phyloP scores from a whole-genome alignment of 1,139 yeast species.

The Geotrichum fermentans region DNA sequence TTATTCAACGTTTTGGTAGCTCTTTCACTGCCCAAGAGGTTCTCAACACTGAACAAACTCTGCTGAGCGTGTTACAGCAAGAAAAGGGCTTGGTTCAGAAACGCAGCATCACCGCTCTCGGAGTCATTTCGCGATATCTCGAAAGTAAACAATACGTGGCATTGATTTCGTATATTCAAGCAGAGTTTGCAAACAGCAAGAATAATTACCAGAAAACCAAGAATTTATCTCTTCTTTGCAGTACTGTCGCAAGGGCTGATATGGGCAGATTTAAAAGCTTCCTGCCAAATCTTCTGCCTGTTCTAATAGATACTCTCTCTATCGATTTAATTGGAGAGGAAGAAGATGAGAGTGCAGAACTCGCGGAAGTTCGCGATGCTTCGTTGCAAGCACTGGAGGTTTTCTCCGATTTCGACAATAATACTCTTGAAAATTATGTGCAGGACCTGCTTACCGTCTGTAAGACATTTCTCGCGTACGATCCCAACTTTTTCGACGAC shows the following conservation, averaged over 20 bases:
- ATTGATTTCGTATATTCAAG: constrained; percentile 26
- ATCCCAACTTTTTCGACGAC: constrained; percentile 50
- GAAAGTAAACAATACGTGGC: constrained; percentile 31
- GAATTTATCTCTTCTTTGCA: constrained; percentile 29
- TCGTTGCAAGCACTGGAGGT: constrained; percentile 34
- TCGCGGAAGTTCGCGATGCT: constrained; percentile 36
- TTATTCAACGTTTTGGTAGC: constrained; percentile 52
- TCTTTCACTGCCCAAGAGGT: constrained; percentile 45
- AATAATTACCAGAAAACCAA: constrained; percentile 22
- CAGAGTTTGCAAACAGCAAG: constrained; percentile 22
- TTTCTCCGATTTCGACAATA: constrained; percentile 24
- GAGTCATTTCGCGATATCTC: constrained; percentile 43
- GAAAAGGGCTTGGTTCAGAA: constrained; percentile 34
- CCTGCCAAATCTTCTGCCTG: constrained; percentile 26
- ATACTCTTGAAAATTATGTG: constrained; percentile 31
- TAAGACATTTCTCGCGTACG: constrained; percentile 47
- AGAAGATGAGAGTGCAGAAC: constrained; percentile 23
- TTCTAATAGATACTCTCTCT: constrained; percentile 26
- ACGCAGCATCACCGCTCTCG: constrained; percentile 52
- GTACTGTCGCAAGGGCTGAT: constrained; percentile 32
- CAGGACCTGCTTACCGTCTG: constrained; percentile 39
- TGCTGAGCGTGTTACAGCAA: constrained; percentile 27
- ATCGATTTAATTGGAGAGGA: constrained; percentile 23
- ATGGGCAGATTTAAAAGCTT: constrained; percentile 28
- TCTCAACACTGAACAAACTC: constrained; percentile 34